phyloP scores from a whole-genome alignment of 2,329 filamentous ascomycete species.

The Tolypocladium tundrense region DNA sequence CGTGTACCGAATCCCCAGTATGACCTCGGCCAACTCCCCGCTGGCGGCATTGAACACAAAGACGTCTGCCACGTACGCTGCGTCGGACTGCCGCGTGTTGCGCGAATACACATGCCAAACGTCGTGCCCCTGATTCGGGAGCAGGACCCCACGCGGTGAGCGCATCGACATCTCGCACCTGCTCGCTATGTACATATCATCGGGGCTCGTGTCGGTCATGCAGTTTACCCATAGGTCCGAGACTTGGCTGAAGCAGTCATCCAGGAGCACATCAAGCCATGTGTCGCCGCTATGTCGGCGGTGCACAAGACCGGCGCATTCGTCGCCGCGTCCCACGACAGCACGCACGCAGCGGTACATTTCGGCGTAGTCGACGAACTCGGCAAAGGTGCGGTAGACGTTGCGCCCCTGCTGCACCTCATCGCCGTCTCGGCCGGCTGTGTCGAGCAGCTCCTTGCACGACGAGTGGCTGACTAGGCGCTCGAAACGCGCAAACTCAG shows the following conservation, averaged over 20 bases:
- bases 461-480: too few relatives aligned
- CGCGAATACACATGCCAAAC: too few relatives aligned
- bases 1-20: too few relatives aligned
- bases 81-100: too few relatives aligned
- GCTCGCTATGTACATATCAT: neutral
- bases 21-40: too few relatives aligned
- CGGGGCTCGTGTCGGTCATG: neutral
- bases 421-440: too few relatives aligned
- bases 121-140: too few relatives aligned
- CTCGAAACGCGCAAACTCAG: too few relatives aligned
- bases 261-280: neutral
- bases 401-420: neutral
- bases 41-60: too few relatives aligned
- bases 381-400: neutral
- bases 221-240: neutral
- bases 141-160: neutral
- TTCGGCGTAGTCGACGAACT: neutral
- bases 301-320: neutral
- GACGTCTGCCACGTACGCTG: too few relatives aligned
- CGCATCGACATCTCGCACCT: neutral
- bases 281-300: too few relatives aligned
- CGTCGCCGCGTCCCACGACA: neutral
- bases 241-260: neutral
- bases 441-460: too few relatives aligned
- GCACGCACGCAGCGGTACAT: neutral